These are phyloP conservation scores for Ascobolus immersus DNA, from an alignment of 495 filamentous ascomycete species.

Conservation along the genomic window DNA sequence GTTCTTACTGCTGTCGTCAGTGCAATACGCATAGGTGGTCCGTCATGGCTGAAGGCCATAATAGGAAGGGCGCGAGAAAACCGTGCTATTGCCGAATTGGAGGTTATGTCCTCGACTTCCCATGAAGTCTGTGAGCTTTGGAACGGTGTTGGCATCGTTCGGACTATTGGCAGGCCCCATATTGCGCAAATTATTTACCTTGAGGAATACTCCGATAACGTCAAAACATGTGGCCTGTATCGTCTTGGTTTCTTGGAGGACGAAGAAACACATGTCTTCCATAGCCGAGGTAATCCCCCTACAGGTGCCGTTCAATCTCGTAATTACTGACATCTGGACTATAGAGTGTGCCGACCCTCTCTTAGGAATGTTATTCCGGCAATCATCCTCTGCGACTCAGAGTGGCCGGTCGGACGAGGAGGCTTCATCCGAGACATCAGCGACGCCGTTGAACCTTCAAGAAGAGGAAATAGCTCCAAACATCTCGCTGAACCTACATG, in stretches of 20 bases:
- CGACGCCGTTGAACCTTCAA: no score
- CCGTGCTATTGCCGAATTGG: constrained; percentile 11
- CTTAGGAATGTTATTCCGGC: no score
- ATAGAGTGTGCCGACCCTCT: no score
- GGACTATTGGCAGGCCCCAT: neutral
- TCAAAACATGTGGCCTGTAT: neutral
- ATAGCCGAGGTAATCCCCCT: no score
- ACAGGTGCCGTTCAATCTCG: no score
- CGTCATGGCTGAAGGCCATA: constrained; percentile 9
- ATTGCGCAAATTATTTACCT: neutral
- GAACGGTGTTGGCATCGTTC: constrained; percentile 7
- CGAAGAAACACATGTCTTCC: no score
- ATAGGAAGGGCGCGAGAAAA: constrained; percentile 14
- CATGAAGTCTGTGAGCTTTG: constrained; percentile 14
- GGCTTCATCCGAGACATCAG: no score
- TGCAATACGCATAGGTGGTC: constrained; percentile 27
- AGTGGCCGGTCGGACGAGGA: no score
- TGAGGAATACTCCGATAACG: neutral
- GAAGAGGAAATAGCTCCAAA: constrained; percentile 2
- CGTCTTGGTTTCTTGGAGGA: no score
- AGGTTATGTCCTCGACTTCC: constrained; percentile 16
- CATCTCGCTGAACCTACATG: constrained; percentile 4
- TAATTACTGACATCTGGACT: no score
- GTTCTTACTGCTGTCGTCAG: constrained; percentile 28
- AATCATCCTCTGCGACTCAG: no score